These are phyloP conservation scores for Russula earlei DNA, from an alignment of 768 basidiomycete genomes.

Conservation along the genomic window DNA sequence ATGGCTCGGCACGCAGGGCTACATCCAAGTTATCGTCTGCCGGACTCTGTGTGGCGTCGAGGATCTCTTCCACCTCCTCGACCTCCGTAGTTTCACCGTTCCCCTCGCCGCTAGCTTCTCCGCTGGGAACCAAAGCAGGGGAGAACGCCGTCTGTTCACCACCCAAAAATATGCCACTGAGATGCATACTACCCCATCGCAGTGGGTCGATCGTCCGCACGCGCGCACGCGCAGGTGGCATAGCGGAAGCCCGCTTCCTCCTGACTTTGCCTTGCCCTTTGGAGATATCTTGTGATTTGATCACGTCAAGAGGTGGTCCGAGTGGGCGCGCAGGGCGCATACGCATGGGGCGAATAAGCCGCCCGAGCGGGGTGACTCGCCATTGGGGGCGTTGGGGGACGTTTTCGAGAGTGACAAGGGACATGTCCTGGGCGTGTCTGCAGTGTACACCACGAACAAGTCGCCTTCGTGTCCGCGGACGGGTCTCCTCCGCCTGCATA, in stretches of 20 bases:
- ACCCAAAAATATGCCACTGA: conserved; percentile 61
- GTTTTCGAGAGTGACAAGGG: conserved; percentile 50
- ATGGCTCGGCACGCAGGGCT: neutral
- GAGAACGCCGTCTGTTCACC: neutral
- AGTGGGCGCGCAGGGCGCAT: conserved; percentile 66
- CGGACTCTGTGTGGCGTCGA: conserved; percentile 19
- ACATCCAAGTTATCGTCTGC: neutral
- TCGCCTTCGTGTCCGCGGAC: conserved; percentile 37
- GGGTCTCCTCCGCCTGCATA: conserved; percentile 23
- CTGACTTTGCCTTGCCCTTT: conserved; percentile 24
- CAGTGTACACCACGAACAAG: conserved; percentile 31
- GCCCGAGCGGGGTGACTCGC: conserved; percentile 58
- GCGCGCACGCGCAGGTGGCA: conserved; percentile 50
- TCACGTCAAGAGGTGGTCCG: conserved; percentile 3
- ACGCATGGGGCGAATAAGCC: conserved; percentile 54
- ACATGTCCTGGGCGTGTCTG: conserved; percentile 51
- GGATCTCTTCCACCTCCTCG: conserved; percentile 13
- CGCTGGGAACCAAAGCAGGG: conserved; percentile 13
- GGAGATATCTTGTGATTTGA: conserved; percentile 19
- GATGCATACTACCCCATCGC: conserved; percentile 57
- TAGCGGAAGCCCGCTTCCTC: conserved; percentile 35
- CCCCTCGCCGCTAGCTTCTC: neutral
- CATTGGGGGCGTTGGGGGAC: conserved; percentile 47
- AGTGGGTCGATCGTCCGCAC: conserved; percentile 63
- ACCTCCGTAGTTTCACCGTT: neutral